Conservation (phyloP, 768 basidiomycete genomes). For the Pisolithus microcarpus region DNA sequence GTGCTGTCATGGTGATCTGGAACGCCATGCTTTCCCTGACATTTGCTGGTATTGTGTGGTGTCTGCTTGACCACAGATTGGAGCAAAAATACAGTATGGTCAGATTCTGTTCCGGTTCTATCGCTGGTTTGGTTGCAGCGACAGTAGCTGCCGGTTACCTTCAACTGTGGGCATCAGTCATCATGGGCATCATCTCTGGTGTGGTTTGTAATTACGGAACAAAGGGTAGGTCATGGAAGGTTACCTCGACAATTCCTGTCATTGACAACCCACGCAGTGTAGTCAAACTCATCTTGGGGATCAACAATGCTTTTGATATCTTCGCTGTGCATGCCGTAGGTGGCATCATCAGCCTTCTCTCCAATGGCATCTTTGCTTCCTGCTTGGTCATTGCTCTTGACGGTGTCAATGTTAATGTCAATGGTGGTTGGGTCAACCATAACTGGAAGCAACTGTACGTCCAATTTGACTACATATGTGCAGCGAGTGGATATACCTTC, state of each 20-base stretch:
- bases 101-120: conserved; percentile 83
- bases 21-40: conserved; percentile 88
- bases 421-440: conserved; percentile 74
- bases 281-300: conserved; percentile 63
- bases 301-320: conserved; percentile 89
- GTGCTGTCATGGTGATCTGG: conserved; percentile 79
- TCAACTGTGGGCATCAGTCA: conserved; percentile 66
- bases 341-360: conserved; percentile 66
- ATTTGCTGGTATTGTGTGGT: conserved; percentile 82
- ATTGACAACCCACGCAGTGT: conserved; percentile 6
- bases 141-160: conserved; percentile 84
- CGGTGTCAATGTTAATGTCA: too few relatives aligned
- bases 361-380: conserved; percentile 72
- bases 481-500: conserved; percentile 52
- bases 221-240: conserved; percentile 42
- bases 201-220: conserved; percentile 78
- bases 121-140: conserved; percentile 82
- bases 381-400: conserved; percentile 58
- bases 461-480: conserved; percentile 60
- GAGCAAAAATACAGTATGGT: conserved; percentile 85
- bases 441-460: conserved; percentile 77
- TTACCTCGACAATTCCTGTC: neutral
- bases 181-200: conserved; percentile 69
- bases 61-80: conserved; percentile 67
- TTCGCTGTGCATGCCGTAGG: conserved; percentile 92